Percentiles rank a stretch among this genome's conserved stretches.
Conservation (phyloP, 1,139 yeast species). For the Yamadazyma epiphylla region DNA sequence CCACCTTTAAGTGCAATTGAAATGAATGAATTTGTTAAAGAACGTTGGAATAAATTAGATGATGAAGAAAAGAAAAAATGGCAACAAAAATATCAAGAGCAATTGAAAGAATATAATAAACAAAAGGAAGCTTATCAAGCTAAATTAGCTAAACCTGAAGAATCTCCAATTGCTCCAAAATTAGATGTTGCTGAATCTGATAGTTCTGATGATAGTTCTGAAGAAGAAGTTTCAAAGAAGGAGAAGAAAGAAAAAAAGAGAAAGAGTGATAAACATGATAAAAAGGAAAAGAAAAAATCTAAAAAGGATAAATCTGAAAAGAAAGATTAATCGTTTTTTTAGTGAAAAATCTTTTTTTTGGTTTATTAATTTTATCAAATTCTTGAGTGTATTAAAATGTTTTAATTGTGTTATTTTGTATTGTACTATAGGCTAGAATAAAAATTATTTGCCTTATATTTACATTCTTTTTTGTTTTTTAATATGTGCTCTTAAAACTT, state of each 20-base stretch:
- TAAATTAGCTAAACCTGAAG: slow-evolving; percentile 7
- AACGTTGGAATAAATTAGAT: slow-evolving; percentile 69
- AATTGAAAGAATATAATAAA: slow-evolving; percentile 58
- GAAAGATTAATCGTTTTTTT: not conserved
- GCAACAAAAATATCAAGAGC: slow-evolving; percentile 69
- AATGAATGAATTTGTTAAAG: slow-evolving; percentile 73
- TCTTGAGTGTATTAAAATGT: slow-evolving; percentile 1
- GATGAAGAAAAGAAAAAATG: slow-evolving; percentile 69
- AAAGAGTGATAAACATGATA: slow-evolving; percentile 14
- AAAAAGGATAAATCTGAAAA: slow-evolving; percentile 11
- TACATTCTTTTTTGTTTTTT: slow-evolving; percentile 50
- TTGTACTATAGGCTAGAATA: not conserved
- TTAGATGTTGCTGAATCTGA: slow-evolving; percentile 12
- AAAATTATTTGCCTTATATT: not conserved
- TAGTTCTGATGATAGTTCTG: slow-evolving; percentile 13
- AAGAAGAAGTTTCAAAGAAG: slow-evolving; percentile 16
- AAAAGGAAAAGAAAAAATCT: slow-evolving; percentile 18
- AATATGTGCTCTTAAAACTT: slow-evolving; percentile 78
- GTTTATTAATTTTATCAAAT: not conserved
- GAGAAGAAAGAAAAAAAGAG: slow-evolving; percentile 24
- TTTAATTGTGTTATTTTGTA: not conserved
- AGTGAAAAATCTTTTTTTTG: slow-evolving; percentile 1
- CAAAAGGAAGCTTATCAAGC: slow-evolving; percentile 59
- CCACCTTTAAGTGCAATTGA: slow-evolving; percentile 70
- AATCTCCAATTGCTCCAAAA: slow-evolving; percentile 6